Evolutionary conservation across 345 rosid species (phyloP).

Genomic region (Ceriops zippeliana): DNA sequence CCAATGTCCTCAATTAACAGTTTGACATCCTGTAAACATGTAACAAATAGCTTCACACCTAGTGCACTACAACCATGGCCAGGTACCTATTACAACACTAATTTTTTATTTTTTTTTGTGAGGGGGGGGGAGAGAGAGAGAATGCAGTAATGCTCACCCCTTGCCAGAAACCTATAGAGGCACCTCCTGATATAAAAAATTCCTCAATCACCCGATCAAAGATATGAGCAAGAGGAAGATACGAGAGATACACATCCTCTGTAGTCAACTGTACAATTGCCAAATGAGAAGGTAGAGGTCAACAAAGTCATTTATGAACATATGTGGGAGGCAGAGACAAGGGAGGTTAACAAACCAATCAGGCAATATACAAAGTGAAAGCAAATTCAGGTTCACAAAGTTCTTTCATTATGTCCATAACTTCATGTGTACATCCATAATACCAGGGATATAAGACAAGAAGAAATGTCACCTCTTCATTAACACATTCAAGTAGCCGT

Average conservation of each 20-base stretch:
- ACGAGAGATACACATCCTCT: constrained; percentile 78
- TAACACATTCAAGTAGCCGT: constrained; percentile 49
- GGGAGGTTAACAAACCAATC: background rate
- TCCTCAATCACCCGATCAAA: constrained; percentile 94
- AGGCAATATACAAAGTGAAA: background rate
- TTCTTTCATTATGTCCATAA: background rate
- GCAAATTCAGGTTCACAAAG: background rate
- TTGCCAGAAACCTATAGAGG: constrained; percentile 90
- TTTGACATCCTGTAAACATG: constrained; percentile 70
- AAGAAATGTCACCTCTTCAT: constrained; percentile 52
- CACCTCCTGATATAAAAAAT: constrained; percentile 66
- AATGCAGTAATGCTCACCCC: constrained; percentile 57
- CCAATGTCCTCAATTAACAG: constrained; percentile 76
- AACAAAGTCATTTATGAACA: background rate
- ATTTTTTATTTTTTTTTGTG: background rate
- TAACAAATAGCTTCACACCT: background rate
- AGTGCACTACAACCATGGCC: background rate
- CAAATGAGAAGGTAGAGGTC: constrained; percentile 6
- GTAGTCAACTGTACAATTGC: constrained; percentile 50
- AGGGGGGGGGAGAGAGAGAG: background rate
- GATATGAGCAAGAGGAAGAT: constrained; percentile 96
- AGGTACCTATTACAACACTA: background rate
- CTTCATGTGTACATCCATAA: background rate
- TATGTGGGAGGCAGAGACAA: background rate
- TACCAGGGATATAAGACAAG: background rate